Percentiles rank a stretch among this genome's conserved stretches.
These are phyloP conservation scores for Mucor velutinosus DNA, from an alignment of 371 early-diverging fungal species.

Conservation along the genomic window DNA sequence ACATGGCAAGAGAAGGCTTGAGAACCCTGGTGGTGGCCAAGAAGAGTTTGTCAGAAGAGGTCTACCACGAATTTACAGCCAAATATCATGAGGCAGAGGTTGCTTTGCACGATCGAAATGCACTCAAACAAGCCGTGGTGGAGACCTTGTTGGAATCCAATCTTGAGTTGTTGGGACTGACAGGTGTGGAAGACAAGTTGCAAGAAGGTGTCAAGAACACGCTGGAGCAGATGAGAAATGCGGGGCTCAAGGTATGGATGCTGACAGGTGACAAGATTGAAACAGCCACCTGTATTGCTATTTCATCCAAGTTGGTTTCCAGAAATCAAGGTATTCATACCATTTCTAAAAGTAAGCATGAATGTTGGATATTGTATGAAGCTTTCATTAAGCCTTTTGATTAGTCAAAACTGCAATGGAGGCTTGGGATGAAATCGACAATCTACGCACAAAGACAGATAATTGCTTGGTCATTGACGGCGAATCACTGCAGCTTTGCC, in stretches of 20 bases:
- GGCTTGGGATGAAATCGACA: slow-evolving; percentile 70
- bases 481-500: slow-evolving; percentile 76
- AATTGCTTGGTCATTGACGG: slow-evolving; percentile 98
- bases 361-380: too few species aligned
- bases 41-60: slow-evolving; percentile 79
- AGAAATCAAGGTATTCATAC: slow-evolving; percentile 86
- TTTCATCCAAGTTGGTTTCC: slow-evolving; percentile 90
- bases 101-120: slow-evolving; percentile 71
- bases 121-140: slow-evolving; percentile 73
- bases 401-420: slow-evolving; percentile 59
- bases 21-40: slow-evolving; percentile 97
- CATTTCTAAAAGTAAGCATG: slow-evolving; percentile 63
- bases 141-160: slow-evolving; percentile 78
- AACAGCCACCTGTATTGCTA: slow-evolving; percentile 98
- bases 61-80: slow-evolving; percentile 70
- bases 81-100: slow-evolving; percentile 77
- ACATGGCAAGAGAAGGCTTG: slow-evolving; percentile 99
- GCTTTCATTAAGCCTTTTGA: not conserved
- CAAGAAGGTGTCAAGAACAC: slow-evolving; percentile 96
- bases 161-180: slow-evolving; percentile 93
- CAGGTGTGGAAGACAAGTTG: slow-evolving; percentile 99
- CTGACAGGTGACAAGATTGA: slow-evolving; percentile 99
- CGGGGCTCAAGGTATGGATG: slow-evolving; percentile 99
- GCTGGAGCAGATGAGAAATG: slow-evolving; percentile 92
- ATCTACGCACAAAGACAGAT: slow-evolving; percentile 63